phyloP scores from a whole-genome alignment of 2,329 filamentous ascomycete species.

The Alternaria gaisen region DNA sequence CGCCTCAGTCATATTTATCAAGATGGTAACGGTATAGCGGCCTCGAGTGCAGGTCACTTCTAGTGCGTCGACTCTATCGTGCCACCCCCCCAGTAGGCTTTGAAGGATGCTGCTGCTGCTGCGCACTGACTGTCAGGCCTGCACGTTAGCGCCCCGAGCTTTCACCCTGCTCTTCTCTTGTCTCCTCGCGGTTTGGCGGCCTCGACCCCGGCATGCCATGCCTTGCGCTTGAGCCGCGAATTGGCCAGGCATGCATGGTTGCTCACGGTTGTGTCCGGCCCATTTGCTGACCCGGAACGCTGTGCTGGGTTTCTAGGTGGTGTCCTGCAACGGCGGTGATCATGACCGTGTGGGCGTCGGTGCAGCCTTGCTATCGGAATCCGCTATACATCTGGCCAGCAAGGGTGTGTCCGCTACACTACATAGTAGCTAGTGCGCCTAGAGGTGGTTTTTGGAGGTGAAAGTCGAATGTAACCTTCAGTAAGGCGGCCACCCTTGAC shows the following conservation, averaged over 20 bases:
- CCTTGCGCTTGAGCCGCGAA: conserved; percentile 46
- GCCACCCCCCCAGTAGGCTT: conserved; percentile 32
- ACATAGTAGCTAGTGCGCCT: neutral
- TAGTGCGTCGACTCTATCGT: conserved; percentile 48
- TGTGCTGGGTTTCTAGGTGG: conserved; percentile 34
- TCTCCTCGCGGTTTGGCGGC: conserved; percentile 30
- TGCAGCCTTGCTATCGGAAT: conserved; percentile 17
- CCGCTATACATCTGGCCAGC: conserved; percentile 5
- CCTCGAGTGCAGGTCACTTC: conserved; percentile 28
- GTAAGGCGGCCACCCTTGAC: conserved; percentile 13
- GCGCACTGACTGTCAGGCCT: conserved; percentile 35
- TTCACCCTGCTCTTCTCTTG: conserved; percentile 33
- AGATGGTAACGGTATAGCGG: conserved; percentile 27
- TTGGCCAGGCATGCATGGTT: conserved; percentile 33
- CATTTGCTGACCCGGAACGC: conserved; percentile 48
- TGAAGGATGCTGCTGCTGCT: conserved; percentile 31
- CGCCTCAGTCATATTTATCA: conserved; percentile 37
- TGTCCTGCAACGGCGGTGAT: conserved; percentile 28
- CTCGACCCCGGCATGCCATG: conserved; percentile 28
- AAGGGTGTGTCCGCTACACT: neutral
- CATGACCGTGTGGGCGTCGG: conserved; percentile 11
- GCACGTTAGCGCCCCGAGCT: conserved; percentile 37
- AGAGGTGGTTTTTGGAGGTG: neutral
- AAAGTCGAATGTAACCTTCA: neutral
- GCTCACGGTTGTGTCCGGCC: conserved; percentile 47